Evolutionary conservation across 805 yeast genomes (phyloP).

Genomic region (Ogataea nonfermentans): DNA sequence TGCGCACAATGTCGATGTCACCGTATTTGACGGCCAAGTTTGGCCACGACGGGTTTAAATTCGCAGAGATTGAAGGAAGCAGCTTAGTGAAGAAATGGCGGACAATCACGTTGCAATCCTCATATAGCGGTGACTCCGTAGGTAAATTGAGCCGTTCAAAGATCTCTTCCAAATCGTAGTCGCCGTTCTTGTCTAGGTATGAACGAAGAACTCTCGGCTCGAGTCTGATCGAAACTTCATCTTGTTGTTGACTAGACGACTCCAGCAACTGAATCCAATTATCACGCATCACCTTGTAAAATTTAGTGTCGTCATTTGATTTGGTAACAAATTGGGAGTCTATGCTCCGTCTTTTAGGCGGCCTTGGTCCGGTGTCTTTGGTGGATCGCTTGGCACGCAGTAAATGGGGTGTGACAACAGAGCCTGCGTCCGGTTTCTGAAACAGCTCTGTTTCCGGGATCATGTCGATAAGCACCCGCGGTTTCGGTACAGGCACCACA

Average conservation of each 20-base stretch:
- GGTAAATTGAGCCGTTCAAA: constrained; percentile 9
- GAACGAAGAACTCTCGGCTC: constrained; percentile 3
- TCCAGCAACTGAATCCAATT: constrained; percentile 4
- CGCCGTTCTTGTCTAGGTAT: constrained; percentile 4
- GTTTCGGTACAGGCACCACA: constrained; percentile 10
- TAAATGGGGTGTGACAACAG: constrained; percentile 20
- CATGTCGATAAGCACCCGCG: constrained; percentile 12
- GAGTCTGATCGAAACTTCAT: constrained; percentile 1
- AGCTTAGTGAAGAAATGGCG: constrained; percentile 39
- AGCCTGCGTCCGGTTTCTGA: constrained; percentile 21
- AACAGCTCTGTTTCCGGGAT: constrained; percentile 22
- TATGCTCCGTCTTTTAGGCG: neutral
- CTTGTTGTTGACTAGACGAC: constrained; percentile 1
- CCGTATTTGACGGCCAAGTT: constrained; percentile 47
- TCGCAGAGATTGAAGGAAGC: constrained; percentile 38
- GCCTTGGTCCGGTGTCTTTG: neutral
- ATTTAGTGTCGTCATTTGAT: constrained; percentile 1
- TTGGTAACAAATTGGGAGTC: neutral
- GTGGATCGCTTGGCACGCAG: constrained; percentile 13
- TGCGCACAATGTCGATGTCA: constrained; percentile 47
- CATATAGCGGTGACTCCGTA: neutral
- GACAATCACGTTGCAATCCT: constrained; percentile 13
- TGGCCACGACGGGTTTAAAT: constrained; percentile 51
- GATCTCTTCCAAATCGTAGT: constrained; percentile 9
- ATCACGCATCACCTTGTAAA: constrained; percentile 8